These are phyloP conservation scores for Primulina tabacum DNA, from an alignment of 257 asterid species.

Conservation along the genomic window DNA sequence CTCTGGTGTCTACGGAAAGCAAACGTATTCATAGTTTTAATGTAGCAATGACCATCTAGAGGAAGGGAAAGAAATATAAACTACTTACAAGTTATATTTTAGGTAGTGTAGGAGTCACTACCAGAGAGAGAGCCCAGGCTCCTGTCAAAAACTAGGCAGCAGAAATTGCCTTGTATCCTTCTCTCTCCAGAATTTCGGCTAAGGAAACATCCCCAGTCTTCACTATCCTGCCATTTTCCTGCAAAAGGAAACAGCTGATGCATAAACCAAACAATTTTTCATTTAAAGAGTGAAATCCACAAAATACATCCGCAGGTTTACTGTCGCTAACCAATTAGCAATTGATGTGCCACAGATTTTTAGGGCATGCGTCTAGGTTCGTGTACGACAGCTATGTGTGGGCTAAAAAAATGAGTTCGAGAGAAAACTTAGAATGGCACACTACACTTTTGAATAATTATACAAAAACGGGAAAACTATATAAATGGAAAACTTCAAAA, in stretches of 20 bases:
- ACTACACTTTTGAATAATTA: neutral
- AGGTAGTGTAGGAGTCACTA: neutral
- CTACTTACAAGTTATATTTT: slow-evolving; percentile 1
- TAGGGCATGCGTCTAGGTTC: neutral
- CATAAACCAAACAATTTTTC: neutral
- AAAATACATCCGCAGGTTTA: neutral
- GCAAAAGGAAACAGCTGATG: slow-evolving; percentile 23
- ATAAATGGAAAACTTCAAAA: slow-evolving; percentile 7
- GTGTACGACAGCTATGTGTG: neutral
- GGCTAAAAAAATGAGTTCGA: neutral
- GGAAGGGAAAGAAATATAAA: slow-evolving; percentile 4
- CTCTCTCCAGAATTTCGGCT: slow-evolving; percentile 67
- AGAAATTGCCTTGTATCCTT: slow-evolving; percentile 78
- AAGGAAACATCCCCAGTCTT: slow-evolving; percentile 79
- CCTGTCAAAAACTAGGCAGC: slow-evolving; percentile 26
- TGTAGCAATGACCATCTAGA: neutral
- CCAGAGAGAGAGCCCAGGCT: neutral
- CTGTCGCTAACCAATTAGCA: neutral
- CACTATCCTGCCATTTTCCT: slow-evolving; percentile 90
- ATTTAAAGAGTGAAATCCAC: neutral
- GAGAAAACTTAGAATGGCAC: neutral
- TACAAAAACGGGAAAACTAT: neutral
- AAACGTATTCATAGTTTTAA: neutral
- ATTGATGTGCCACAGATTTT: neutral
- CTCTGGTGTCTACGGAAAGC: neutral